Evolutionary conservation across 257 asterid species (phyloP).

Genomic region (Scutellaria galericulata): DNA sequence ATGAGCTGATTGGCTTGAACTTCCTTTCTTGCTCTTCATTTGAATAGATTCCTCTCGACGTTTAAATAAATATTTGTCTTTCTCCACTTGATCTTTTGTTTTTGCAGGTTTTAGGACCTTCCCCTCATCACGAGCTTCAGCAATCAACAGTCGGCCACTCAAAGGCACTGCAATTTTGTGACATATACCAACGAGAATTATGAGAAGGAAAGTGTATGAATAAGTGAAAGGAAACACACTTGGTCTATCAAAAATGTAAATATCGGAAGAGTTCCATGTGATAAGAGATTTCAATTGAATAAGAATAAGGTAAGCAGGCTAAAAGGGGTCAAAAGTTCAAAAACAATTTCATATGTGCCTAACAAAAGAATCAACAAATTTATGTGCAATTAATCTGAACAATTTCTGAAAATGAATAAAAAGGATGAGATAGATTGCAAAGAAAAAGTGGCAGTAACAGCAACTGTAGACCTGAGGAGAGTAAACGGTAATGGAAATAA

Average conservation of each 20-base stretch:
- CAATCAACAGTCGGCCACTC: conserved; percentile 58
- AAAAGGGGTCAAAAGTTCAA: neutral
- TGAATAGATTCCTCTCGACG: conserved; percentile 65
- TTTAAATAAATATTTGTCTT: conserved; percentile 48
- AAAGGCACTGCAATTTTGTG: conserved; percentile 51
- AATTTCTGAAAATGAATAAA: neutral
- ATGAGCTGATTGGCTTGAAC: conserved; percentile 41
- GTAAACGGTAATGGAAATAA: neutral
- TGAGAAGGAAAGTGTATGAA: conserved; percentile 21
- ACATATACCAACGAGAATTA: conserved; percentile 19
- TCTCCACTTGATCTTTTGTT: conserved; percentile 47
- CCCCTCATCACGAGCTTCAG: conserved; percentile 54
- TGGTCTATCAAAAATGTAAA: conserved; percentile 25
- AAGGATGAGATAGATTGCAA: neutral
- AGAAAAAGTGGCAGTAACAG: neutral
- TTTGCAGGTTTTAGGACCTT: conserved; percentile 41
- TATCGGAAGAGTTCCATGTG: conserved; percentile 27
- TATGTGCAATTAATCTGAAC: conserved; percentile 6
- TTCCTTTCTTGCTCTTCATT: conserved; percentile 48
- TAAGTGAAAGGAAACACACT: neutral
- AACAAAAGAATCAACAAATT: neutral
- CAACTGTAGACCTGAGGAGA: neutral
- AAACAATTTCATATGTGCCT: neutral
- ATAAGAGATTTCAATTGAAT: neutral
- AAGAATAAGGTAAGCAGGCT: neutral